phyloP scores from a whole-genome alignment of 2,329 filamentous ascomycete genomes.

The Penicillium glabrum region DNA sequence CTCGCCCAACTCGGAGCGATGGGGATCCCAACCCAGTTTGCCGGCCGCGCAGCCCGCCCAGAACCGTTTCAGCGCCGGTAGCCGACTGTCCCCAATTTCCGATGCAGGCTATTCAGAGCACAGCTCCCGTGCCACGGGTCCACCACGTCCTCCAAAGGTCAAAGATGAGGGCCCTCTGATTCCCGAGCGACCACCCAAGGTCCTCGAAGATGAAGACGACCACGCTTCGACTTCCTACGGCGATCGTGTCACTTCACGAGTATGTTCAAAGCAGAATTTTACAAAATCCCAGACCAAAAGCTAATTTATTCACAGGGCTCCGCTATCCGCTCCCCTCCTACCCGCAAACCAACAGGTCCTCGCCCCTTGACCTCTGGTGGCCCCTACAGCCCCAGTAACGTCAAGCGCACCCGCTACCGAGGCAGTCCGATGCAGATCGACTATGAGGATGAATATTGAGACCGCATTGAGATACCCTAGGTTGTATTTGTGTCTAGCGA shows the following conservation, averaged over 20 bases:
- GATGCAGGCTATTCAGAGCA: slow-evolving; percentile 47
- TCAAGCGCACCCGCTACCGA: slow-evolving; percentile 40
- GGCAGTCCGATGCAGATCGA: slow-evolving; percentile 44
- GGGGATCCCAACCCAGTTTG: slow-evolving; percentile 46
- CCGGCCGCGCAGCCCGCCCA: slow-evolving; percentile 30
- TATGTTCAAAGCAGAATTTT: slow-evolving; percentile 17
- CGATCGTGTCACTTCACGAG: slow-evolving; percentile 43
- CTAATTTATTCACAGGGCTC: slow-evolving; percentile 27
- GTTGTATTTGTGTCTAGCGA: slow-evolving; percentile 19
- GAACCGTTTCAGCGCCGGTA: slow-evolving; percentile 37
- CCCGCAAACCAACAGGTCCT: slow-evolving; percentile 50
- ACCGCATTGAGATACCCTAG: slow-evolving; percentile 25
- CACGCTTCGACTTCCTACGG: slow-evolving; percentile 29
- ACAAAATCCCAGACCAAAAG: not conserved
- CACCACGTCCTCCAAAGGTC: slow-evolving; percentile 55
- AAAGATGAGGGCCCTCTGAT: slow-evolving; percentile 60
- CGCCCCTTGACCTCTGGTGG: slow-evolving; percentile 44
- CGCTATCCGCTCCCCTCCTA: slow-evolving; percentile 34
- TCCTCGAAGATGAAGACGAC: slow-evolving; percentile 33
- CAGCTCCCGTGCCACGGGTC: slow-evolving; percentile 39
- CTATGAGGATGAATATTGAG: slow-evolving; percentile 36
- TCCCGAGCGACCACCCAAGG: slow-evolving; percentile 50
- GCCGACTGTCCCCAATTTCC: slow-evolving; percentile 48
- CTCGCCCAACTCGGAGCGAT: slow-evolving; percentile 47
- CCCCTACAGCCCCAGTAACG: slow-evolving; percentile 35